Evolutionary conservation across 495 filamentous ascomycete species (phyloP).

Genomic region (Penicillium lividum): DNA sequence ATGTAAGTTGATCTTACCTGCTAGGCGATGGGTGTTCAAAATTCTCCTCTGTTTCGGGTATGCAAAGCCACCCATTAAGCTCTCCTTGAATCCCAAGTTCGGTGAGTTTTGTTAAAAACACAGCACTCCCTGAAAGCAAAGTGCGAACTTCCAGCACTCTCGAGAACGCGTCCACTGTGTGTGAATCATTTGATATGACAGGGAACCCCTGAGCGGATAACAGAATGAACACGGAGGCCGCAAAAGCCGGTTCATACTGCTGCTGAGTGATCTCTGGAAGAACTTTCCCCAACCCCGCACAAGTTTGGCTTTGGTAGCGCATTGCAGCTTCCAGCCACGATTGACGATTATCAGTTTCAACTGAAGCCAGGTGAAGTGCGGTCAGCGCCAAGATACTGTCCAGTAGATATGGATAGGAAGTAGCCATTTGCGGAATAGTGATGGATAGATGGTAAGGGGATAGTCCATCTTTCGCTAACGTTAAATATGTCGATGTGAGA

Average conservation of each 20-base stretch:
- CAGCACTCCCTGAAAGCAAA: slow-evolving; percentile 36
- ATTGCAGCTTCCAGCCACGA: slow-evolving; percentile 36
- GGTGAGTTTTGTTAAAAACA: slow-evolving; percentile 34
- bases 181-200: slow-evolving; percentile 32
- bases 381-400: slow-evolving; percentile 50
- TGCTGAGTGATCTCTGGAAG: slow-evolving; percentile 29
- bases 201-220: slow-evolving; percentile 38
- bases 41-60: slow-evolving; percentile 18
- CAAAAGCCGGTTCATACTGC: slow-evolving; percentile 39
- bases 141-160: slow-evolving; percentile 38
- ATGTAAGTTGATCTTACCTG: slow-evolving; percentile 11
- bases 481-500: slow-evolving; percentile 36
- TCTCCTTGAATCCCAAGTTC: slow-evolving; percentile 26
- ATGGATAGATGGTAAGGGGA: slow-evolving; percentile 41
- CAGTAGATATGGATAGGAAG: slow-evolving; percentile 44
- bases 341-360: slow-evolving; percentile 31
- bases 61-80: slow-evolving; percentile 30
- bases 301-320: slow-evolving; percentile 39
- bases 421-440: slow-evolving; percentile 46
- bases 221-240: slow-evolving; percentile 44
- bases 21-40: slow-evolving; percentile 19
- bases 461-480: slow-evolving; percentile 30
- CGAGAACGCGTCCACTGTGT: slow-evolving; percentile 29
- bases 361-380: slow-evolving; percentile 47
- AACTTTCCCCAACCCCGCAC: slow-evolving; percentile 33